Percentiles rank a stretch among this genome's conserved stretches.
These are phyloP conservation scores for Scheffersomyces lignicola DNA, from an alignment of 1,139 yeast species.

Conservation along the genomic window DNA sequence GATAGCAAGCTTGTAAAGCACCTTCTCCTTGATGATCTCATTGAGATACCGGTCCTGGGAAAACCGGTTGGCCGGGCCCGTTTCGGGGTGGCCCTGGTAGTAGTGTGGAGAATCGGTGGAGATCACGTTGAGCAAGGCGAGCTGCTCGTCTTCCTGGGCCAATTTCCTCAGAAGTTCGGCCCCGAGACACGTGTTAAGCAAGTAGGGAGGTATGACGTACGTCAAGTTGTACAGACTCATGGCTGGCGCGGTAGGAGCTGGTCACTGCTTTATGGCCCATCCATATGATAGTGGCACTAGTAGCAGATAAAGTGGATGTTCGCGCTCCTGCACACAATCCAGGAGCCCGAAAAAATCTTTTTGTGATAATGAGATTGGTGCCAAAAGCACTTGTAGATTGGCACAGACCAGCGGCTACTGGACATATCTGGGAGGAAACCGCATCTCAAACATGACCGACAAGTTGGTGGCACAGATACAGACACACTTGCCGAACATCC, in stretches of 20 bases:
- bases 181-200: conserved; percentile 41
- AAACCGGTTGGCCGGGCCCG: conserved; percentile 17
- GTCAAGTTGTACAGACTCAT: conserved; percentile 12
- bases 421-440: too few relatives aligned
- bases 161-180: conserved; percentile 30
- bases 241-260: too few relatives aligned
- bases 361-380: too few relatives aligned
- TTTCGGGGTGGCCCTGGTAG: conserved; percentile 12
- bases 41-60: conserved; percentile 33
- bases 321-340: too few relatives aligned
- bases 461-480: conserved; percentile 41
- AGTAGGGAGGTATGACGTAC: conserved; percentile 46
- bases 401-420: too few relatives aligned
- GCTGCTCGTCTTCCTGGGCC: conserved; percentile 20
- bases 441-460: conserved; percentile 54
- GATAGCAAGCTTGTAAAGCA: conserved; percentile 36
- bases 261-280: too few relatives aligned
- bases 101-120: conserved; percentile 26
- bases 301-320: too few relatives aligned
- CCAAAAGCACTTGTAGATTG: too few relatives aligned
- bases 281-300: too few relatives aligned
- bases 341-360: too few relatives aligned
- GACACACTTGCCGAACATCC: conserved; percentile 44
- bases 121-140: conserved; percentile 30
- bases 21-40: conserved; percentile 34